Base-by-base conservation (phyloP, 2,329 filamentous ascomycete genomes). In the Exutisphaerella laricina region DNA sequence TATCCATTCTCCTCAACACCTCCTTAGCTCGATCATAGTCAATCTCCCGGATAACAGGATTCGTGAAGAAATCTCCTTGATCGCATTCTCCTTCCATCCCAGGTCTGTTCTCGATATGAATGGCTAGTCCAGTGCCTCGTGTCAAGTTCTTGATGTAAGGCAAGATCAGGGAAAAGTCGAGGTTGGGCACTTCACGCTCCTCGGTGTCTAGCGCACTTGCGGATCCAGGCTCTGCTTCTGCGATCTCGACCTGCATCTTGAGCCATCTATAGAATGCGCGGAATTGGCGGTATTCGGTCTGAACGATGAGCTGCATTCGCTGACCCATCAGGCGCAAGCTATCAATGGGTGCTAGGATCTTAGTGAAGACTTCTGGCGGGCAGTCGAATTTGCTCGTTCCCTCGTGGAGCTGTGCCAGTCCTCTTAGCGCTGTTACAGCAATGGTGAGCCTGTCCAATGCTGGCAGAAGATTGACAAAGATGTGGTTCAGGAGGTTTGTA, bases 391-490 rank as follows among this genome's bases (percentile, higher is more conserved):
- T 71, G 40, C 66, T 70, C 48, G 72, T 80, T 35, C 88, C 70
- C 46, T 83, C 82, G 59, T 90, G 79, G 56, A 88, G 95, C 47
- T 79, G 80, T 3, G 89, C 88, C 9, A 97, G 78, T 1, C 92
- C 90, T 16, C 85, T 78, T 1, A 98, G 75, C 9, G 88, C 82
- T 53, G 84, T 88, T 20, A 95, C 75, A 22, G 95, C 82, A 17
- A 96, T 80, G 34, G 78, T 77, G 53, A 85, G 84, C 39, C 90
- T 80, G 55, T 97, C 88, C 2, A 97, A 71, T 0, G 87, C 88
- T 0, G 92, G 92, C 2, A 97, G 73, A 39, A 96, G 80, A 61
- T 94, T 89, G 59, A 95, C 84, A 58, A 95, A 89, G 0, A 88
- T 73, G 9, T 97, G 73, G 39, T 79, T 77, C 37, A 88, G 79